Conservation (phyloP, 306 rosid species). For the Psophocarpus tetragonolobus region DNA sequence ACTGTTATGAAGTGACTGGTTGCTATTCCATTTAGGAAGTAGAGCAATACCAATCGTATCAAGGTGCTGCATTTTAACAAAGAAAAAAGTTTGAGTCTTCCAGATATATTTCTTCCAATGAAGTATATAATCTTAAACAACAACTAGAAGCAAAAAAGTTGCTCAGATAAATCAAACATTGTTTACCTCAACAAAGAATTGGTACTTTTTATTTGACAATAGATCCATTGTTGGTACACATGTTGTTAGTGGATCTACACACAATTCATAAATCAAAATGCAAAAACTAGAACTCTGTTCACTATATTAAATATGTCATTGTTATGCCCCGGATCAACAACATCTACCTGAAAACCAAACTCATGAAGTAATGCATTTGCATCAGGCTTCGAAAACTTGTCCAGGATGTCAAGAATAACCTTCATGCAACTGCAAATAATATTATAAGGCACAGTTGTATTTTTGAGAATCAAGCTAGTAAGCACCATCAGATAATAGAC, state of each 20-base stretch:
- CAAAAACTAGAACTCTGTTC: background rate
- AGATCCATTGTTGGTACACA: constrained; percentile 77
- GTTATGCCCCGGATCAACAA: constrained; percentile 25
- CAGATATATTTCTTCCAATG: background rate
- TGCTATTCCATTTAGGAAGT: constrained; percentile 87
- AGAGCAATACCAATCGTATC: constrained; percentile 80
- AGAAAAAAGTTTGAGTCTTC: background rate
- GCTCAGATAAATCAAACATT: constrained; percentile 12
- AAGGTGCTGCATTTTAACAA: constrained; percentile 63
- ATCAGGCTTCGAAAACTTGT: constrained; percentile 81
- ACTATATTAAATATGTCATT: background rate
- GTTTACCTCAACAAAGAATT: constrained; percentile 80
- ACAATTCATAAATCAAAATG: constrained; percentile 61
- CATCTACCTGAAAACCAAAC: constrained; percentile 92
- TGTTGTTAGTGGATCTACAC: constrained; percentile 83
- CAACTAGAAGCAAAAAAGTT: constrained; percentile 1
- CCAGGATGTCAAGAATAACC: constrained; percentile 89
- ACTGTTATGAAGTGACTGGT: constrained; percentile 85
- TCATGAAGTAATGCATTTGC: constrained; percentile 85
- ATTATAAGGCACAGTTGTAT: constrained; percentile 27
- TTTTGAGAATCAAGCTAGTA: constrained; percentile 8
- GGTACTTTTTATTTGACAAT: constrained; percentile 74
- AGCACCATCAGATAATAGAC: constrained; percentile 20
- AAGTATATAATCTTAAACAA: constrained; percentile 24
- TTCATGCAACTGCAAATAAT: constrained; percentile 83